Conservation (phyloP, 345 rosid genomes). For the Chamaenerion angustifolium region DNA sequence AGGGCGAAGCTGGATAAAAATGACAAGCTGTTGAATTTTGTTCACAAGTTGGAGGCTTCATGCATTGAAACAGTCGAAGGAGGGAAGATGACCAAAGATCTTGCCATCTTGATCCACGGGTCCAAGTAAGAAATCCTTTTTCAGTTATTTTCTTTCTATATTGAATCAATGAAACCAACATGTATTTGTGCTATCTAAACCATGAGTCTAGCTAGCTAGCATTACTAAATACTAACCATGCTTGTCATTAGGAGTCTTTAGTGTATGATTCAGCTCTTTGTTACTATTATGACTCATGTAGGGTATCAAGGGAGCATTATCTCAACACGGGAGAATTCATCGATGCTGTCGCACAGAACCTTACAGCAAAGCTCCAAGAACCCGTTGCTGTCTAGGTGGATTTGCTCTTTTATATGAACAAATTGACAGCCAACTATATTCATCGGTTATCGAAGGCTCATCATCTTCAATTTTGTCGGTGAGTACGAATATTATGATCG, state of each 20-base stretch:
- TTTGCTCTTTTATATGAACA: not conserved
- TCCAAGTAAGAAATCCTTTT: constrained; percentile 39
- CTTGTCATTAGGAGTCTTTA: not conserved
- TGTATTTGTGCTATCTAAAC: not conserved
- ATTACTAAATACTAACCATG: no score
- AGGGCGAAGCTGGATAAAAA: constrained; percentile 92
- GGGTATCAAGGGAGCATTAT: constrained; percentile 62
- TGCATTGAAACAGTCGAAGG: constrained; percentile 76
- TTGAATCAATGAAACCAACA: not conserved
- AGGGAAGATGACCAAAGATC: constrained; percentile 97
- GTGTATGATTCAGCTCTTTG: not conserved
- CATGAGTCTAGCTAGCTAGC: not conserved
- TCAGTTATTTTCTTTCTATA: not conserved
- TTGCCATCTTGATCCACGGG: constrained; percentile 71
- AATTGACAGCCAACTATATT: no score
- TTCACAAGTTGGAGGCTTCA: constrained; percentile 68
- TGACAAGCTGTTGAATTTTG: constrained; percentile 55
- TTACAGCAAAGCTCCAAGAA: constrained; percentile 35
- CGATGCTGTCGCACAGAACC: constrained; percentile 56
- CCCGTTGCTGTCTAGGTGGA: constrained; percentile 20
- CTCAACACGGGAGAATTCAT: constrained; percentile 80
- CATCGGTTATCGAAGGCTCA: no score
- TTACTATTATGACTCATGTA: constrained; percentile 16
- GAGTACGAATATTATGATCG: no score
- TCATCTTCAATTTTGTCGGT: no score